Evolutionary conservation across 805 yeast species (phyloP).

Genomic region (Teunomyces cretensis): DNA sequence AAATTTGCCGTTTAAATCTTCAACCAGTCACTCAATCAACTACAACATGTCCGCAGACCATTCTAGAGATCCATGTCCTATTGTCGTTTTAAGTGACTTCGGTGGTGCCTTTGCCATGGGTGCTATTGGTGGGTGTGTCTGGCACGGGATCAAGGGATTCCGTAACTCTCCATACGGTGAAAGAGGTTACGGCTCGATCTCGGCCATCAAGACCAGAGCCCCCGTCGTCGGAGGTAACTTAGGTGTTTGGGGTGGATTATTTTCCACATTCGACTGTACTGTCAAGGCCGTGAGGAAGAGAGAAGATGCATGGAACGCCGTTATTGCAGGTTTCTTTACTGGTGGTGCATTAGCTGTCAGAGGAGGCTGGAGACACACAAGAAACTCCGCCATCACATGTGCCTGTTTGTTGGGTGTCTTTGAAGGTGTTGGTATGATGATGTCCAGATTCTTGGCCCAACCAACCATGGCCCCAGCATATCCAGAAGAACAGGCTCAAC

Average conservation of each 20-base stretch:
- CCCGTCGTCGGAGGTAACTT: constrained; percentile 99
- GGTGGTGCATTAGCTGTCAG: constrained; percentile 98
- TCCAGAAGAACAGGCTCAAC: constrained; percentile 39
- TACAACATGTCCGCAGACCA: constrained; percentile 84
- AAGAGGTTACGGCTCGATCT: constrained; percentile 82
- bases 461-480: constrained; percentile 48
- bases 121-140: constrained; percentile 95
- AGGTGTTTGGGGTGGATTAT: constrained; percentile 99
- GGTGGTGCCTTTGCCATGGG: constrained; percentile 99
- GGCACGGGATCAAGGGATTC: constrained; percentile 99
- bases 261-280: constrained; percentile 92
- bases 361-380: constrained; percentile 97
- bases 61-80: constrained; percentile 98
- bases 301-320: constrained; percentile 98
- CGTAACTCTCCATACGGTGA: constrained; percentile 98
- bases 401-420: constrained; percentile 94
- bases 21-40: constrained; percentile 1
- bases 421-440: constrained; percentile 97
- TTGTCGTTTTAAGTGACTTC: constrained; percentile 92
- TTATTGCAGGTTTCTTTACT: constrained; percentile 94
- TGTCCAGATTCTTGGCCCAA: constrained; percentile 88
- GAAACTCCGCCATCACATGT: constrained; percentile 96
- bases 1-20: constrained; percentile 2
- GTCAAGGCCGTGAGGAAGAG: constrained; percentile 94
- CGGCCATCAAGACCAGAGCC: constrained; percentile 93